phyloP scores from a whole-genome alignment of 345 rosid genomes.

The Luvunga scandens region DNA sequence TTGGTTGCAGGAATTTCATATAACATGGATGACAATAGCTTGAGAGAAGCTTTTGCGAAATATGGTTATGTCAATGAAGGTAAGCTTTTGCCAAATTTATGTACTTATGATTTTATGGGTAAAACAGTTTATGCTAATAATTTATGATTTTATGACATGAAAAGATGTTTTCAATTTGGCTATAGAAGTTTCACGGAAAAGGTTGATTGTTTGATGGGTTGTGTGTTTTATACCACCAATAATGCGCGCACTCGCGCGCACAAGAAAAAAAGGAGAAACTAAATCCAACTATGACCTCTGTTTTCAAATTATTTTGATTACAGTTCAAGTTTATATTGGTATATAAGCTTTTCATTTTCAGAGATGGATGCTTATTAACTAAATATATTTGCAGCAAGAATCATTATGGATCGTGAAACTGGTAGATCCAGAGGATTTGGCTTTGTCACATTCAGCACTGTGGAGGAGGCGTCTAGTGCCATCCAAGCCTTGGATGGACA shows the following conservation, averaged over 20 bases:
- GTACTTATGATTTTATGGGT: not conserved
- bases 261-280: not conserved
- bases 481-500: constrained; percentile 94
- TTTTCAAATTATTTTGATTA: not conserved
- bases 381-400: constrained; percentile 53
- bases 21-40: constrained; percentile 56
- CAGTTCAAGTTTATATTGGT: not conserved
- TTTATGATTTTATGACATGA: not conserved
- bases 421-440: constrained; percentile 97
- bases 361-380: constrained; percentile 7
- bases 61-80: constrained; percentile 86
- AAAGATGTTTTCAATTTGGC: not conserved
- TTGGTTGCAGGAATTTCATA: constrained; percentile 64
- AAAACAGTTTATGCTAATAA: not conserved
- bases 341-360: not conserved
- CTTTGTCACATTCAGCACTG: constrained; percentile 60
- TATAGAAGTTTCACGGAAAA: not conserved
- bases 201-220: not conserved
- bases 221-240: not conserved
- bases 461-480: constrained; percentile 84
- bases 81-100: constrained; percentile 16
- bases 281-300: not conserved
- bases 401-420: constrained; percentile 85
- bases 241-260: fast-evolving
- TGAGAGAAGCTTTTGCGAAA: constrained; percentile 70